Evolutionary conservation across 805 yeast species (phyloP).

Genomic region (Spathaspora girioi): DNA sequence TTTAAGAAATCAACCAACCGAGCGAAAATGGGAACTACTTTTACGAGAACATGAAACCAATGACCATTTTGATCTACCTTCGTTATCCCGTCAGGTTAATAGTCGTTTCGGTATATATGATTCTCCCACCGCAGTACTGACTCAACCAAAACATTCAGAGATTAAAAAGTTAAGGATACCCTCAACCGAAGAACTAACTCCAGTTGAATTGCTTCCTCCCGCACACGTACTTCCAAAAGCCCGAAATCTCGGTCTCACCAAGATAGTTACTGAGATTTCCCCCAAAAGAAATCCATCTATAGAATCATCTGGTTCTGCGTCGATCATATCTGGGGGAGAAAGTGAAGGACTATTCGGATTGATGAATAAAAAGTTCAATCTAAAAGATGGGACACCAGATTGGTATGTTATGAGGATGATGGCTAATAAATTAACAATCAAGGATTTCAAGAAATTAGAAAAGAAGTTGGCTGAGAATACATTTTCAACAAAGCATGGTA

Average conservation of each 20-base stretch:
- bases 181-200: neutral
- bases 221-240: neutral
- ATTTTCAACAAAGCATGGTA: conserved; percentile 15
- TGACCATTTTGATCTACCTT: conserved; percentile 30
- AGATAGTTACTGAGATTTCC: neutral
- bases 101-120: neutral
- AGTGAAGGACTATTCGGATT: conserved; percentile 1
- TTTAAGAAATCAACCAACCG: conserved; percentile 28
- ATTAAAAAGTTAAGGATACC: neutral
- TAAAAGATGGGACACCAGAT: conserved; percentile 37
- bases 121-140: neutral
- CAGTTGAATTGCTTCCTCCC: neutral
- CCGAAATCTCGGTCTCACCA: conserved; percentile 3
- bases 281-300: conserved; percentile 4
- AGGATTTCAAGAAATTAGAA: conserved; percentile 32
- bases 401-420: conserved; percentile 39
- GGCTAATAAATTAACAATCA: conserved; percentile 27
- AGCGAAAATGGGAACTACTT: conserved; percentile 42
- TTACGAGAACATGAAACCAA: conserved; percentile 39
- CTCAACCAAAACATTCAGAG: neutral
- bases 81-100: conserved; percentile 12
- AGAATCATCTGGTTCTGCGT: conserved; percentile 4
- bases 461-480: conserved; percentile 25
- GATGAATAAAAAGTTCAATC: conserved; percentile 15
- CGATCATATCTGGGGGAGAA: conserved; percentile 1